phyloP scores from a whole-genome alignment of 2,329 filamentous ascomycete genomes.

The Cladobotryum protrusum region DNA sequence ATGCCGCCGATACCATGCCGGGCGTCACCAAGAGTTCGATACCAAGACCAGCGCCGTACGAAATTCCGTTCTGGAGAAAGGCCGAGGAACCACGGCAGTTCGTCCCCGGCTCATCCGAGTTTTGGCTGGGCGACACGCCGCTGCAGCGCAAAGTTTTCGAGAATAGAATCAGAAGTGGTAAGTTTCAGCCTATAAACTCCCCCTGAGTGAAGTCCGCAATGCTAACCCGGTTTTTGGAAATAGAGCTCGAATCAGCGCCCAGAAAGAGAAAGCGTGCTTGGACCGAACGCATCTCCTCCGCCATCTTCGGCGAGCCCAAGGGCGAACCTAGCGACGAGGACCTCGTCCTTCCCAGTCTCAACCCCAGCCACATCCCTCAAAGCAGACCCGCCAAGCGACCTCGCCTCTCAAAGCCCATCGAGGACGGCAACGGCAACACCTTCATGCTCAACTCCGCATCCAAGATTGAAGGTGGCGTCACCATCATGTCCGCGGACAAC shows the following conservation, averaged over 20 bases:
- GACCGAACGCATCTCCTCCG: not conserved
- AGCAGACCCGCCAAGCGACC: constrained; percentile 6
- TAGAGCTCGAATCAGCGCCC: too few relatives aligned
- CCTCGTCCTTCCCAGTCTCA: not conserved
- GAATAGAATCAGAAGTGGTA: constrained; percentile 4
- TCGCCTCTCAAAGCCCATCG: not conserved
- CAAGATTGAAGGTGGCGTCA: not conserved
- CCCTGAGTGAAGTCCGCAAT: too few relatives aligned
- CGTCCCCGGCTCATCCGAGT: constrained; percentile 18
- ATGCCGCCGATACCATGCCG: not conserved
- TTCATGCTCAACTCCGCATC: not conserved
- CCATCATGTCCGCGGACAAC: not conserved
- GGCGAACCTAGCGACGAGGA: not conserved
- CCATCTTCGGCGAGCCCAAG: not conserved
- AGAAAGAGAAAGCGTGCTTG: not conserved
- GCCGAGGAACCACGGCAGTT: constrained; percentile 14
- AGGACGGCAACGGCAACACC: not conserved
- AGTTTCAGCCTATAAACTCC: not conserved
- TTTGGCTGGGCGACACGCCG: constrained; percentile 25
- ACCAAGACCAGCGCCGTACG: not conserved
- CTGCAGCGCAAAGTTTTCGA: constrained; percentile 23
- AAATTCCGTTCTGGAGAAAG: constrained; percentile 3
- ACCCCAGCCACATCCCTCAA: not conserved
- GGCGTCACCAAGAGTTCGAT: too few relatives aligned
- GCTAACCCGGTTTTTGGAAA: too few relatives aligned